A percentile compares a stretch with the other conserved stretches of the same genome.
phyloP scores from a whole-genome alignment of 106 monocot genomes.

The Xerophyta viscosa region DNA sequence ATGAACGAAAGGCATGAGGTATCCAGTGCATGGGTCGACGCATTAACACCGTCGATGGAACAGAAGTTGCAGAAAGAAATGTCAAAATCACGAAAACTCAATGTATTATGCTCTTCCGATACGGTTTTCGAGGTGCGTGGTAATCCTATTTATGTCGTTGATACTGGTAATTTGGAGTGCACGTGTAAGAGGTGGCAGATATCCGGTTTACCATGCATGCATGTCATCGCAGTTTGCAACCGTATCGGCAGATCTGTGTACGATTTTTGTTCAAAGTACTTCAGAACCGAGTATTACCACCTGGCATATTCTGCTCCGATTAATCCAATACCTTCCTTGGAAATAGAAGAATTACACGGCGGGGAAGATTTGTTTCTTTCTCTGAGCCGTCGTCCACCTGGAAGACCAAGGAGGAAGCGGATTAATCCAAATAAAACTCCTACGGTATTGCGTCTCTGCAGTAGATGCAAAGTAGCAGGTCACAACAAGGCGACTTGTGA shows the following conservation, averaged over 20 bases:
- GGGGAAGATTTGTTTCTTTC: constrained; percentile 40
- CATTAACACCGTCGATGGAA: constrained; percentile 71
- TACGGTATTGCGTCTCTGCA: constrained; percentile 49
- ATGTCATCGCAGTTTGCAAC: constrained; percentile 65
- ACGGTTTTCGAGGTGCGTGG: constrained; percentile 90
- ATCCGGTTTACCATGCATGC: constrained; percentile 76
- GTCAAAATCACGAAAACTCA: constrained; percentile 40
- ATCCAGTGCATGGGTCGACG: constrained; percentile 33
- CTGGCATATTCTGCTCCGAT: constrained; percentile 38
- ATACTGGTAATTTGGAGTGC: constrained; percentile 65
- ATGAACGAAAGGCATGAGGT: constrained; percentile 42
- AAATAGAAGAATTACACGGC: constrained; percentile 36
- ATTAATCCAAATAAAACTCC: constrained; percentile 40
- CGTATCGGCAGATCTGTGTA: constrained; percentile 44
- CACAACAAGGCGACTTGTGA: constrained; percentile 96
- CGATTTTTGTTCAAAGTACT: constrained; percentile 61
- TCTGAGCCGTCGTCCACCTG: constrained; percentile 40
- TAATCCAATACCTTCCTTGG: constrained; percentile 63
- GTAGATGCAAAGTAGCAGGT: constrained; percentile 74
- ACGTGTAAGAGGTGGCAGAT: constrained; percentile 82
- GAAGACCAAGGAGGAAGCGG: constrained; percentile 49
- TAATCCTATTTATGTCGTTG: constrained; percentile 58
- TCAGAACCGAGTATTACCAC: constrained; percentile 42
- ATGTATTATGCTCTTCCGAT: constrained; percentile 85
- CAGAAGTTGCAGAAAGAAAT: constrained; percentile 54